phyloP scores from a whole-genome alignment of 306 rosid genomes.

The Pueraria montana region DNA sequence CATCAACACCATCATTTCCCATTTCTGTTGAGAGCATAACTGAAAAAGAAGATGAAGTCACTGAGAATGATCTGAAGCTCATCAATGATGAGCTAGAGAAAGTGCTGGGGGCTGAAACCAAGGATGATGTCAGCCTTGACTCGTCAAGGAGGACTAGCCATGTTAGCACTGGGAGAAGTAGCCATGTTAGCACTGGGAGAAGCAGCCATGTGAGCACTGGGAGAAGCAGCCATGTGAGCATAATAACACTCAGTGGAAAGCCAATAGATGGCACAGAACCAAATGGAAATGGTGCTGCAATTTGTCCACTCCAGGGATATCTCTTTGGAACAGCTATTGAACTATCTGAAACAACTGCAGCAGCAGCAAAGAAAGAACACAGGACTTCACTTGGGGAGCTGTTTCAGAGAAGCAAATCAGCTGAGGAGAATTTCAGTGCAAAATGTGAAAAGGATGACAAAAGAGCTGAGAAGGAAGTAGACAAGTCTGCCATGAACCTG shows the following conservation, averaged over 20 bases:
- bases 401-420: conserved; percentile 78
- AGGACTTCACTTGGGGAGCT: conserved; percentile 91
- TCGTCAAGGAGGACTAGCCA: conserved; percentile 89
- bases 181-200: conserved; percentile 91
- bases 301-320: conserved; percentile 88
- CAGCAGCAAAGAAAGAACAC: conserved; percentile 75
- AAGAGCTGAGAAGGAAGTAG: conserved; percentile 66
- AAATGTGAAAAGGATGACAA: conserved; percentile 66
- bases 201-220: conserved; percentile 91
- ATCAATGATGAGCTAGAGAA: conserved; percentile 93
- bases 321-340: conserved; percentile 87
- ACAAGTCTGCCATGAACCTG: conserved; percentile 72
- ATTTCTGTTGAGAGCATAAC: conserved; percentile 84
- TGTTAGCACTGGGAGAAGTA: conserved; percentile 88
- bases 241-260: conserved; percentile 82
- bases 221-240: conserved; percentile 89
- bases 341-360: conserved; percentile 68
- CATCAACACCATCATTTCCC: conserved; percentile 84
- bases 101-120: conserved; percentile 80
- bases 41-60: conserved; percentile 84
- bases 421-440: conserved; percentile 67
- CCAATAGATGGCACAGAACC: conserved; percentile 63
- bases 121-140: conserved; percentile 72
- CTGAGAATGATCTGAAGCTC: conserved; percentile 87
- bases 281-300: conserved; percentile 64